Percentiles rank a stretch among this genome's conserved stretches.
Evolutionary conservation across 2,329 filamentous ascomycete species (phyloP).

Genomic region (Hymenoscyphus linearis): DNA sequence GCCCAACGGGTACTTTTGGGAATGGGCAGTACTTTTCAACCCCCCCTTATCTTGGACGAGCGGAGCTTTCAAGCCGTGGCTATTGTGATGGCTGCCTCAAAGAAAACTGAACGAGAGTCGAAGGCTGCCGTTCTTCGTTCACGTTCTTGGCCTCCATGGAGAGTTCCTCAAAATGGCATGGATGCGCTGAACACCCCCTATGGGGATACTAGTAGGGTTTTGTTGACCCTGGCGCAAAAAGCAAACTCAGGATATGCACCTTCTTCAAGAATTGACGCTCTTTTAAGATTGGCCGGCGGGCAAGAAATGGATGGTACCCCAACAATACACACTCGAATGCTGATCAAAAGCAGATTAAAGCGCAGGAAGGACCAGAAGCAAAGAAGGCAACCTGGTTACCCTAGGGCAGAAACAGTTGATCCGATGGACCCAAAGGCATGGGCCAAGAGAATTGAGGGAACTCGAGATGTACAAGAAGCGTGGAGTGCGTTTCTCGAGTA

Average conservation of each 20-base stretch:
- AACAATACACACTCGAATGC: slow-evolving; percentile 49
- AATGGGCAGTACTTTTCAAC: slow-evolving; percentile 44
- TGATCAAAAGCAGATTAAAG: slow-evolving; percentile 24
- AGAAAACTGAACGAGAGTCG: slow-evolving; percentile 47
- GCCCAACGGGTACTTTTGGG: slow-evolving; percentile 50
- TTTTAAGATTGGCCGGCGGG: slow-evolving; percentile 49
- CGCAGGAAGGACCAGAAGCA: too few relatives aligned
- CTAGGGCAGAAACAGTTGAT: neutral
- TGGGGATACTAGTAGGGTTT: slow-evolving; percentile 49
- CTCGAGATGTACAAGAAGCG: slow-evolving; percentile 56
- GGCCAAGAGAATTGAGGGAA: slow-evolving; percentile 53
- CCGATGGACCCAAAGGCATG: slow-evolving; percentile 33
- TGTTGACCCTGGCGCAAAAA: slow-evolving; percentile 48
- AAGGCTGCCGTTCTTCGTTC: slow-evolving; percentile 44
- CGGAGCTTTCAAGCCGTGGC: slow-evolving; percentile 51
- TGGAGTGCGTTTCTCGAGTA: slow-evolving; percentile 42
- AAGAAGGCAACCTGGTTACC: neutral
- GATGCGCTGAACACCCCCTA: slow-evolving; percentile 49
- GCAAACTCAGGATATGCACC: slow-evolving; percentile 50
- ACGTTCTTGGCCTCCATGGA: slow-evolving; percentile 56
- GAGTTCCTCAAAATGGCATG: slow-evolving; percentile 51
- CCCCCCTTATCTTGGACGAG: slow-evolving; percentile 46
- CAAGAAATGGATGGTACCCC: slow-evolving; percentile 45
- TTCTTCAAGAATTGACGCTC: slow-evolving; percentile 41
- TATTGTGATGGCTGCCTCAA: slow-evolving; percentile 46